Evolutionary conservation across 2,329 filamentous ascomycete genomes (phyloP).

Genomic region (Ascomycota sp.): DNA sequence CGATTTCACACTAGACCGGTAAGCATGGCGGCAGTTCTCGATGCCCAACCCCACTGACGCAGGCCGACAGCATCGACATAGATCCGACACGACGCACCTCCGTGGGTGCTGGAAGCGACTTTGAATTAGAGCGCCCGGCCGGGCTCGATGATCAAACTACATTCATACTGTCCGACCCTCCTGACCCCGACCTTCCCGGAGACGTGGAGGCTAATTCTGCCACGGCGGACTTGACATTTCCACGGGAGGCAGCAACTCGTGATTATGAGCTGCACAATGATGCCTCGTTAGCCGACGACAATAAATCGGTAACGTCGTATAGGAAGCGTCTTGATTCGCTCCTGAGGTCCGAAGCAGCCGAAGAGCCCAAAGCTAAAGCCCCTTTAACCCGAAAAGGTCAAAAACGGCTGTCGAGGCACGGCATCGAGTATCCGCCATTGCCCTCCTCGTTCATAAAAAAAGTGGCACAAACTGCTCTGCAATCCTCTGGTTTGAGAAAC

Average conservation of each 20-base stretch:
- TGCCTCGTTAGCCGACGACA: too few species aligned
- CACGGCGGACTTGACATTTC: conserved; percentile 5
- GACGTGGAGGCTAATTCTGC: conserved; percentile 2
- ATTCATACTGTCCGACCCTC: conserved; percentile 22
- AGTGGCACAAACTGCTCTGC: conserved; percentile 49
- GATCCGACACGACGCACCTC: conserved; percentile 20
- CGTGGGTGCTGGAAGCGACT: conserved; percentile 25
- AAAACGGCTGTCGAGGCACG: conserved; percentile 42
- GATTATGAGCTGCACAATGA: too few species aligned
- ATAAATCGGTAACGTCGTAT: too few species aligned
- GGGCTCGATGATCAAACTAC: conserved; percentile 28
- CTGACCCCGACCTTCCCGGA: too few species aligned
- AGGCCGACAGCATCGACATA: conserved; percentile 11
- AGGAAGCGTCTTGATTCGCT: too few species aligned
- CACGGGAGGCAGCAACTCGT: too few species aligned
- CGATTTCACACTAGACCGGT: conserved; percentile 25
- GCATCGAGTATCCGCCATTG: conserved; percentile 55
- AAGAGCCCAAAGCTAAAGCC: background rate
- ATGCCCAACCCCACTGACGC: conserved; percentile 3
- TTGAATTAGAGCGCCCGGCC: conserved; percentile 27
- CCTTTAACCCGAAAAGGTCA: conserved; percentile 11
- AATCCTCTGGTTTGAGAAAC: conserved; percentile 43
- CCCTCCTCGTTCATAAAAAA: conserved; percentile 55
- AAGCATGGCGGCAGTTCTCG: conserved; percentile 3
- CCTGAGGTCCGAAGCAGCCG: background rate